Evolutionary conservation across 495 filamentous ascomycete species (phyloP).

Genomic region (Hypoxylon fuscum): DNA sequence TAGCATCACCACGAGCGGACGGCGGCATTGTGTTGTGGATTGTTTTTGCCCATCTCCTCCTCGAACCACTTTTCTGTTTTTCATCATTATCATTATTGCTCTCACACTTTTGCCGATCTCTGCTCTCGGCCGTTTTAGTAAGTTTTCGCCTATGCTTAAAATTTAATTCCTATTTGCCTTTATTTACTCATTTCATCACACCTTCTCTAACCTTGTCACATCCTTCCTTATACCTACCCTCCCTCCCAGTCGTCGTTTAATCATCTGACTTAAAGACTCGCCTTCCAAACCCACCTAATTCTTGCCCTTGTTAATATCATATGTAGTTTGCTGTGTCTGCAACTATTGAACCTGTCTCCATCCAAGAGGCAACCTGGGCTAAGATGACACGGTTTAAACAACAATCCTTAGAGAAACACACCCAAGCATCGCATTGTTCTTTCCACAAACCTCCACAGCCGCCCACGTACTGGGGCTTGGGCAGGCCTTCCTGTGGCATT

Average conservation of each 20-base stretch:
- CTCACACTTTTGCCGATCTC: conserved; percentile 2
- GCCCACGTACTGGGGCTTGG: conserved; percentile 17
- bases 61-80: neutral
- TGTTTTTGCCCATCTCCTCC: neutral
- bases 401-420: conserved; percentile 21
- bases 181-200: neutral
- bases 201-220: too few relatives aligned
- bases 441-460: conserved; percentile 16
- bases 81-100: neutral
- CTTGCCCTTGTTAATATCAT: conserved; percentile 8
- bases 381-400: conserved; percentile 32
- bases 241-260: too few relatives aligned
- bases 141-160: conserved; percentile 4
- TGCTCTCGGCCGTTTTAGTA: conserved; percentile 10
- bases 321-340: conserved; percentile 17
- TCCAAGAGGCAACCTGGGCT: conserved; percentile 22
- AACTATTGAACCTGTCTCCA: conserved; percentile 21
- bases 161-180: neutral
- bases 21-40: neutral
- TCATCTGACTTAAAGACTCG: too few relatives aligned
- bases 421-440: conserved; percentile 12
- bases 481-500: conserved; percentile 12
- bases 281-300: neutral
- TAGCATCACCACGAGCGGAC: neutral
- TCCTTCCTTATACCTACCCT: too few relatives aligned